Percentiles rank a stretch among this genome's conserved stretches.
These are phyloP conservation scores for Trichoderma reesei DNA, from an alignment of 495 filamentous ascomycete species.

Conservation along the genomic window DNA sequence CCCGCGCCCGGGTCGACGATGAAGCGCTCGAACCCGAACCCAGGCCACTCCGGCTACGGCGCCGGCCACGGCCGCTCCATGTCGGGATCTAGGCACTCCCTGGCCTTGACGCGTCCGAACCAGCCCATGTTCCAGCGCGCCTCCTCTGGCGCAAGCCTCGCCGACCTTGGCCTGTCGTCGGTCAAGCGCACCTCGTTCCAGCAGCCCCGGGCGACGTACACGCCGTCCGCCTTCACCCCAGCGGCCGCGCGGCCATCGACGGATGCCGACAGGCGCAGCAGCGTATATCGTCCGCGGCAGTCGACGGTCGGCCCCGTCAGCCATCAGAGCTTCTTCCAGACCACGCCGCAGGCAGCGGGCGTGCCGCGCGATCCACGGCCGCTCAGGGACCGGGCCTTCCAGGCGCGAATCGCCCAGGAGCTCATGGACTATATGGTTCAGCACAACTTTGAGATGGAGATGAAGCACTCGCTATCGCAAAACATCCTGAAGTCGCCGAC, in stretches of 20 bases:
- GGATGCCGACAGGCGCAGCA: conserved; percentile 66
- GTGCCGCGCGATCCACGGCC: conserved; percentile 83
- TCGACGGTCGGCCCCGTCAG: conserved; percentile 43
- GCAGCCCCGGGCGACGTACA: conserved; percentile 40
- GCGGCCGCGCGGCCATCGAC: conserved; percentile 24
- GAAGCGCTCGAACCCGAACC: conserved; percentile 85
- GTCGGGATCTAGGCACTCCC: conserved; percentile 77
- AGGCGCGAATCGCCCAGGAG: conserved; percentile 75
- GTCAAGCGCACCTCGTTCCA: conserved; percentile 78
- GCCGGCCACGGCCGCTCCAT: conserved; percentile 64
- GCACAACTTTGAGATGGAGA: conserved; percentile 93
- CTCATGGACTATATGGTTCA: conserved; percentile 82
- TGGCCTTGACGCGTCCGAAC: conserved; percentile 65
- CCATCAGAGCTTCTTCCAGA: conserved; percentile 87
- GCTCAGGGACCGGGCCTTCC: conserved; percentile 68
- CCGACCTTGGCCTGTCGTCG: conserved; percentile 69
- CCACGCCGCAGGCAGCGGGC: conserved; percentile 65
- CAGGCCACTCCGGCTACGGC: conserved; percentile 57
- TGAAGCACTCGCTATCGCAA: conserved; percentile 79
- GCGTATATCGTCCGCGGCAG: conserved; percentile 64
- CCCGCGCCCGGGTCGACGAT: conserved; percentile 89
- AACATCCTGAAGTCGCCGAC: conserved; percentile 89
- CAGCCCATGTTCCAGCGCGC: conserved; percentile 78
- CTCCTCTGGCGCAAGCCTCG: conserved; percentile 66
- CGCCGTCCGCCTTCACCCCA: conserved; percentile 32